Base-by-base conservation (phyloP, 2,329 filamentous ascomycete species). In the Ceratocystiopsis minuta region DNA sequence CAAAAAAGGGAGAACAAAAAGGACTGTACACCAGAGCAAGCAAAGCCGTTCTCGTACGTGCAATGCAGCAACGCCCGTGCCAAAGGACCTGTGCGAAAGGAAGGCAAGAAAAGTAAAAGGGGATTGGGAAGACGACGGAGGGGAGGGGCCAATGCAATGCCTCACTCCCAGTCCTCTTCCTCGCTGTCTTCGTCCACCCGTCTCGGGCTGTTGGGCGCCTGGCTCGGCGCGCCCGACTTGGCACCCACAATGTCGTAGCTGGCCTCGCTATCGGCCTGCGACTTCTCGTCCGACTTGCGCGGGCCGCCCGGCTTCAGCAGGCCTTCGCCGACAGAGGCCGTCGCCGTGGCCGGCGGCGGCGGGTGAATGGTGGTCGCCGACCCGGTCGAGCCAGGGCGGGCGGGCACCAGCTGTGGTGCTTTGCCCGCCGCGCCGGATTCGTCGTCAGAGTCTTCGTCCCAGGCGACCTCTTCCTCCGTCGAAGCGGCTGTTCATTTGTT, bases 191-290 rank as follows among this genome's bases (percentile, higher is more conserved):
- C 55, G 24, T 28, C 24, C 9, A 54, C 65, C 56, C 72, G 55
- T 73, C 38, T 75, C 20, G 74, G 74, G 54, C 73, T 77, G 55
- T 62, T 72, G 18, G 85, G 80, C 16, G 85, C 79, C 49, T 82
- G 80, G 57, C 83, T 94, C 34, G 78, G 75, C 37, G 75, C 72
- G 39, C 81, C 82, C 40, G 81, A 87, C 37, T 75, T 67, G 6
- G 79, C 78, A 9, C 81, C 80, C 37, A 98, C 85, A 32, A 98
- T 70, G 57, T 98, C 90, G 58, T 98, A 98, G 62, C 86, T 94
- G 16, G 84, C 84, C 52, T 98, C 90, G 56, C 88, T 95, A 53
- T 90, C 90, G 9, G 86, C 77, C 51, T 90, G 82, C 20, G 83
- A 92, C 57, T 88, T 86, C 57, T 86, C 80, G 54, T 94, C 86